Percentiles rank a stretch among this genome's conserved stretches.
These are phyloP conservation scores for Ganoderma resinaceum DNA, from an alignment of 1,284 basidiomycete genomes.

Conservation along the genomic window DNA sequence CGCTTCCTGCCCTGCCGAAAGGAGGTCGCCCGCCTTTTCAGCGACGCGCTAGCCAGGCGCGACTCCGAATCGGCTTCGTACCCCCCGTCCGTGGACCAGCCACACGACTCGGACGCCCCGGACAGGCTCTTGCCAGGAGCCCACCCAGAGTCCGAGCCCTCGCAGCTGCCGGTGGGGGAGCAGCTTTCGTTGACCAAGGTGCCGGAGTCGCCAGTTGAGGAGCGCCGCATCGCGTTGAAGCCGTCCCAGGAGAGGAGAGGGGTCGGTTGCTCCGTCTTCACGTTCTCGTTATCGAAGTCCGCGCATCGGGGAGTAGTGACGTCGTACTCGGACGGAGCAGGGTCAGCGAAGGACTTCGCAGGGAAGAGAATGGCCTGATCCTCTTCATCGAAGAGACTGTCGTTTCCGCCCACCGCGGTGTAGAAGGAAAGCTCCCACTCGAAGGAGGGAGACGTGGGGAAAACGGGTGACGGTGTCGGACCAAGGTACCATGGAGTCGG, in stretches of 20 bases:
- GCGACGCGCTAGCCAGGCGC: neutral
- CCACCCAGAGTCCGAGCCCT: neutral
- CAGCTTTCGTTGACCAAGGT: neutral
- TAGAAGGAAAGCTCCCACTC: neutral
- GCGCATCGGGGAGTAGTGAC: neutral
- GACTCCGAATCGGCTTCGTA: slow-evolving; percentile 6
- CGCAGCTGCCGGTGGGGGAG: neutral
- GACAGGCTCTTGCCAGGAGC: neutral
- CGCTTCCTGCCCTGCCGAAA: neutral
- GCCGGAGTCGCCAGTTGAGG: neutral
- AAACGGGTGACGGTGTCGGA: neutral
- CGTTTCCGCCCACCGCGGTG: neutral
- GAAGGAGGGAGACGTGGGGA: neutral
- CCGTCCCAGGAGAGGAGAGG: neutral
- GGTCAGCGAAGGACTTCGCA: neutral
- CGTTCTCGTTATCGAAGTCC: neutral
- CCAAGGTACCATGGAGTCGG: neutral
- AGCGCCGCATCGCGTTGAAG: neutral
- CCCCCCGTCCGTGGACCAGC: neutral
- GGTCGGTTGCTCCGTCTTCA: neutral
- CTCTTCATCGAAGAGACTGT: neutral
- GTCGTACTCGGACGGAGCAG: neutral
- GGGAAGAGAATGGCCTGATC: neutral
- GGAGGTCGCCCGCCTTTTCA: neutral
- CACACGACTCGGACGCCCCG: neutral